A percentile compares a stretch with the other conserved stretches of the same genome.
These are phyloP conservation scores for Coemansia sp. DNA, from an alignment of 192 early-diverging fungal species.

Conservation along the genomic window DNA sequence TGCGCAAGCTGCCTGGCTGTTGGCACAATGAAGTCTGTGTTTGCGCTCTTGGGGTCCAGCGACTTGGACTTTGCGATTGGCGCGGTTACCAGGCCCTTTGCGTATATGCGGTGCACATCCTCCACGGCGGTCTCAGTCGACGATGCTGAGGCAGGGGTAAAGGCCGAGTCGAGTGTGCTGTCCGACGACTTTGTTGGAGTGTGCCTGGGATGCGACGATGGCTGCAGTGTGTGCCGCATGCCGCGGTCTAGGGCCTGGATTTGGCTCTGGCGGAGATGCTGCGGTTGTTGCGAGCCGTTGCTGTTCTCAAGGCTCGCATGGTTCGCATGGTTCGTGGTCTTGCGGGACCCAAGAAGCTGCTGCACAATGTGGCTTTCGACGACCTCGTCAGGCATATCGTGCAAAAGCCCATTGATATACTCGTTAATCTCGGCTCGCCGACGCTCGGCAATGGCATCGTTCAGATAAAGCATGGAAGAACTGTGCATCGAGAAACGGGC, in stretches of 20 bases:
- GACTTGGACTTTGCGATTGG: constrained; percentile 29
- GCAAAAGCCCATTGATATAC: constrained; percentile 65
- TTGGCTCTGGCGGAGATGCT: constrained; percentile 7
- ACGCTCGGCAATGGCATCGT: constrained; percentile 66
- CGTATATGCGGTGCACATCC: constrained; percentile 5
- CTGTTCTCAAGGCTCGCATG: background rate
- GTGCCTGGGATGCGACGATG: constrained; percentile 20
- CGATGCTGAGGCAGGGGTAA: constrained; percentile 42
- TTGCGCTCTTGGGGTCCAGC: constrained; percentile 45
- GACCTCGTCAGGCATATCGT: constrained; percentile 57
- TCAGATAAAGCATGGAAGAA: constrained; percentile 61
- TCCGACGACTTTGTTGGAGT: constrained; percentile 35
- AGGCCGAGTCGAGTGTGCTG: constrained; percentile 24
- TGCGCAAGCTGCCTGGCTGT: constrained; percentile 24
- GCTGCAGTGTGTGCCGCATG: constrained; percentile 11
- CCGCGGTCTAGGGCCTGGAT: constrained; percentile 1
- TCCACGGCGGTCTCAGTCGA: constrained; percentile 42
- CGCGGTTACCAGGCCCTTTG: constrained; percentile 4
- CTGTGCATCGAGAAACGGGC: constrained; percentile 62
- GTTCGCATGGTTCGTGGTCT: constrained; percentile 8
- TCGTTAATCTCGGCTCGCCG: constrained; percentile 64
- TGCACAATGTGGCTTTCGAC: constrained; percentile 45
- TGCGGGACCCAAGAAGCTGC: constrained; percentile 48
- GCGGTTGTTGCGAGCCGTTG: constrained; percentile 2
- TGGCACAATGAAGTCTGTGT: constrained; percentile 1